These are phyloP conservation scores for Agaricus bisporus DNA, from an alignment of 768 basidiomycete genomes.

Conservation along the genomic window DNA sequence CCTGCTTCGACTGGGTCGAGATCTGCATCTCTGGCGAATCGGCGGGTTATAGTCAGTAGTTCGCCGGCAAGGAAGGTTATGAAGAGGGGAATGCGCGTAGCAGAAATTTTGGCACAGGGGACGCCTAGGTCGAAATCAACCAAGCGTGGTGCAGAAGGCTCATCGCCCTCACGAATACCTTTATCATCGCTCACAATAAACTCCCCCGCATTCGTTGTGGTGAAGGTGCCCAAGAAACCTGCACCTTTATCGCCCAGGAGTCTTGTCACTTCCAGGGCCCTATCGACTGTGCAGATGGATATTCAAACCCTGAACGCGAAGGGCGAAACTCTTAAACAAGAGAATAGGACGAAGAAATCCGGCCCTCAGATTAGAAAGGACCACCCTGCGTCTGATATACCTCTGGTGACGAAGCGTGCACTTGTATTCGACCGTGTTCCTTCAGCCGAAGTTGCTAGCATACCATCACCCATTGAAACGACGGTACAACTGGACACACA, in stretches of 20 bases:
- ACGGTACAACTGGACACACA: not conserved
- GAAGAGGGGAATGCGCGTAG: not conserved
- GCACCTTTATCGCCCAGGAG: slow-evolving; percentile 19
- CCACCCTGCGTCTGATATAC: not conserved
- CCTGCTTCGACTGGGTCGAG: not conserved
- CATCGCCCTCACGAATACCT: not conserved
- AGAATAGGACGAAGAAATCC: slow-evolving; percentile 50
- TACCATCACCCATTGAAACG: slow-evolving; percentile 5
- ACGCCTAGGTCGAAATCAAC: not conserved
- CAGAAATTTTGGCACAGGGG: slow-evolving; percentile 6
- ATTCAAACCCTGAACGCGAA: slow-evolving; percentile 60
- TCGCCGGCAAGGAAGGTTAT: not conserved
- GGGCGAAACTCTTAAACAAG: slow-evolving; percentile 53
- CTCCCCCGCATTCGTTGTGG: slow-evolving; percentile 29
- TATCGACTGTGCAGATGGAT: slow-evolving; percentile 51
- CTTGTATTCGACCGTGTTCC: not conserved
- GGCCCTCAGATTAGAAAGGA: slow-evolving; percentile 29
- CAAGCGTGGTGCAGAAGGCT: not conserved
- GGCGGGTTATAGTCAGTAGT: not conserved
- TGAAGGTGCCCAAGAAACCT: slow-evolving; percentile 41
- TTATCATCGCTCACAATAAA: slow-evolving; percentile 2
- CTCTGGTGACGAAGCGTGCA: not conserved
- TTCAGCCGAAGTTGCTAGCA: not conserved
- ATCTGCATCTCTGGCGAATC: slow-evolving; percentile 4
- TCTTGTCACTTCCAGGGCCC: slow-evolving; percentile 18